phyloP scores from a whole-genome alignment of 1,284 basidiomycete genomes.

The Malassezia caprae region DNA sequence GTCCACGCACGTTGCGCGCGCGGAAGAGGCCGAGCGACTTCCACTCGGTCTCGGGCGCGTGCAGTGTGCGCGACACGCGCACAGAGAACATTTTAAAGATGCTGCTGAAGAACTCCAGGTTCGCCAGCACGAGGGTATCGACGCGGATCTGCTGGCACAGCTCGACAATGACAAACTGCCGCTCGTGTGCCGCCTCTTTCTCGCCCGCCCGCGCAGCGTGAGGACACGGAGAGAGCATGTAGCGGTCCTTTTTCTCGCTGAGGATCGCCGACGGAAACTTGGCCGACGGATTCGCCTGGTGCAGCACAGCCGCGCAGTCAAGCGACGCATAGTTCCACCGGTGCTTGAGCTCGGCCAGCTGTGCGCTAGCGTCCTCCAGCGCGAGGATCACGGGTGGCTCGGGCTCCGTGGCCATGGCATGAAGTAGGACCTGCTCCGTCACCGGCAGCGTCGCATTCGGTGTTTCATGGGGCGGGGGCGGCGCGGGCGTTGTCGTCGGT shows the following conservation, averaged over 20 bases:
- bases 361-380: constrained; percentile 21
- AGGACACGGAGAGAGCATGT: constrained; percentile 91
- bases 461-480: not conserved
- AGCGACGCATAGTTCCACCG: constrained; percentile 81
- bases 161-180: constrained; percentile 83
- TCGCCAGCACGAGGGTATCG: constrained; percentile 88
- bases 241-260: constrained; percentile 79
- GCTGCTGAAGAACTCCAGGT: constrained; percentile 96
- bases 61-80: constrained; percentile 66
- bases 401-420: not conserved
- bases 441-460: not conserved
- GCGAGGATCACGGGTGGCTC: constrained; percentile 11
- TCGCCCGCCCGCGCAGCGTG: constrained; percentile 28
- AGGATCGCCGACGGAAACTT: constrained; percentile 77
- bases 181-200: constrained; percentile 31
- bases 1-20: constrained; percentile 80
- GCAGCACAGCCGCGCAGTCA: constrained; percentile 87
- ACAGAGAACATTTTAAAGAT: constrained; percentile 86
- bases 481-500: not conserved
- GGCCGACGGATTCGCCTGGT: constrained; percentile 67
- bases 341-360: constrained; percentile 34
- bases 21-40: constrained; percentile 60
- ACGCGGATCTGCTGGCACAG: constrained; percentile 94
- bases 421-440: not conserved
- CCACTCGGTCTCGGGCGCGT: constrained; percentile 60